Percentiles rank a stretch among this genome's conserved stretches.
phyloP scores from a whole-genome alignment of 2,329 filamentous ascomycete species.

The Fusarium udum region DNA sequence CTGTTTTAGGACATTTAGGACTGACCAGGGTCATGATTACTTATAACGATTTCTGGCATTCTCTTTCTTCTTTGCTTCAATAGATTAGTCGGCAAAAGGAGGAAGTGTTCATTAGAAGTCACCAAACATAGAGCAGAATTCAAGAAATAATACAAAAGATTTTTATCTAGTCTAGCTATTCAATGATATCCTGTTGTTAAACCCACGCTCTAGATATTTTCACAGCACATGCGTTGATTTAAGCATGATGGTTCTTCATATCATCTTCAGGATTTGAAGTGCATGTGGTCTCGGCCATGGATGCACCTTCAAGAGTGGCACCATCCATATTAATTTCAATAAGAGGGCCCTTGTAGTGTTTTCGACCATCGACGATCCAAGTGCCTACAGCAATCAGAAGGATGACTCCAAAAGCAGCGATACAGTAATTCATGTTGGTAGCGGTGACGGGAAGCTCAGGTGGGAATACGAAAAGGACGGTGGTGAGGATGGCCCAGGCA shows the following conservation, averaged over 20 bases:
- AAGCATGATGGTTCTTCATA: slow-evolving; percentile 6
- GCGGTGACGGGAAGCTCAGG: slow-evolving; percentile 71
- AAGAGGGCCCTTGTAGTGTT: slow-evolving; percentile 54
- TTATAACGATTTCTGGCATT: neutral
- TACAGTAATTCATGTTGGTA: slow-evolving; percentile 72
- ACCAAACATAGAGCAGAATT: neutral
- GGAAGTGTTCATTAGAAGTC: neutral
- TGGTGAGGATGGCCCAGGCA: slow-evolving; percentile 74
- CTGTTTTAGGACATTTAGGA: neutral
- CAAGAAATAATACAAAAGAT: neutral
- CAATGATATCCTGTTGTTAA: neutral
- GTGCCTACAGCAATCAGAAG: slow-evolving; percentile 54
- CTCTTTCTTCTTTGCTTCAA: neutral
- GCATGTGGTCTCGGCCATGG: slow-evolving; percentile 30
- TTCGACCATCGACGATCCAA: slow-evolving; percentile 61
- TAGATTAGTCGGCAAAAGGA: no score
- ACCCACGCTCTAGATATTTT: neutral
- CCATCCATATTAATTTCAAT: slow-evolving; percentile 35
- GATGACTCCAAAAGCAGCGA: slow-evolving; percentile 60
- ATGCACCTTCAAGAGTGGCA: slow-evolving; percentile 27
- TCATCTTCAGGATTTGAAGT: slow-evolving; percentile 31
- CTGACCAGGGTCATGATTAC: neutral
- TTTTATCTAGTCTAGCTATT: neutral
- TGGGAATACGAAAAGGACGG: slow-evolving; percentile 79
- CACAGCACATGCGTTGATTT: neutral